Percentiles rank a stretch among this genome's conserved stretches.
Conservation (phyloP, 2,329 filamentous ascomycete species). For the Pseudodiploospora longispora region DNA sequence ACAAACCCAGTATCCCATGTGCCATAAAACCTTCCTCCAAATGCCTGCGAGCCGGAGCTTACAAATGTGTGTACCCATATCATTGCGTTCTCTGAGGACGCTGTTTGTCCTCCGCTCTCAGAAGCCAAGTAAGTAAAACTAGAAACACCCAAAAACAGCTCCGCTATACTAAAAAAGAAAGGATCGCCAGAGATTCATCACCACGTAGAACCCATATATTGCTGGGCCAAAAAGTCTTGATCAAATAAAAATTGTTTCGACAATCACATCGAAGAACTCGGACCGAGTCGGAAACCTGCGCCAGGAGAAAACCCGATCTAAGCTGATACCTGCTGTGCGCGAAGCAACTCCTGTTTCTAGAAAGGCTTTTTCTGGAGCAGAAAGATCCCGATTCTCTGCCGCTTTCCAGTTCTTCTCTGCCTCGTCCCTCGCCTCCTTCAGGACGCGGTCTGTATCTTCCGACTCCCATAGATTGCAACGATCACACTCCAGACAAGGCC, state of each 20-base stretch:
- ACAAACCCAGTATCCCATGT: no score
- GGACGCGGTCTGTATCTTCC: constrained; percentile 62
- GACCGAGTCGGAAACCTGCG: constrained; percentile 30
- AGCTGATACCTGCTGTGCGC: constrained; percentile 14
- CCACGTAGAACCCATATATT: neutral
- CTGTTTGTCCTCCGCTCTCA: no score
- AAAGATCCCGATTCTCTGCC: constrained; percentile 51
- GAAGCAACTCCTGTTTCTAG: constrained; percentile 45
- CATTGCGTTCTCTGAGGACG: no score
- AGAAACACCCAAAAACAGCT: no score
- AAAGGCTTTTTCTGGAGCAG: constrained; percentile 46
- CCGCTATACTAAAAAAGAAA: no score
- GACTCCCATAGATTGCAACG: constrained; percentile 73
- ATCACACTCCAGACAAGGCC: constrained; percentile 68
- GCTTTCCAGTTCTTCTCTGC: constrained; percentile 65
- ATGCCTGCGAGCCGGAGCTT: no score
- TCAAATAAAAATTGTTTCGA: constrained; percentile 36
- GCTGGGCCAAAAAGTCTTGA: neutral
- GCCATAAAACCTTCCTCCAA: no score
- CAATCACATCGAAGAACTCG: constrained; percentile 37
- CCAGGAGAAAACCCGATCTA: constrained; percentile 25
- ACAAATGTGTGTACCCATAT: no score
- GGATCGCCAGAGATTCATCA: no score
- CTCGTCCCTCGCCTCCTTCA: constrained; percentile 59
- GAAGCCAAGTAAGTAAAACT: no score